A percentile compares a stretch with the other conserved stretches of the same genome.
phyloP scores from a whole-genome alignment of 176 grass and related monocot genomes.

The Carex cristatella region DNA sequence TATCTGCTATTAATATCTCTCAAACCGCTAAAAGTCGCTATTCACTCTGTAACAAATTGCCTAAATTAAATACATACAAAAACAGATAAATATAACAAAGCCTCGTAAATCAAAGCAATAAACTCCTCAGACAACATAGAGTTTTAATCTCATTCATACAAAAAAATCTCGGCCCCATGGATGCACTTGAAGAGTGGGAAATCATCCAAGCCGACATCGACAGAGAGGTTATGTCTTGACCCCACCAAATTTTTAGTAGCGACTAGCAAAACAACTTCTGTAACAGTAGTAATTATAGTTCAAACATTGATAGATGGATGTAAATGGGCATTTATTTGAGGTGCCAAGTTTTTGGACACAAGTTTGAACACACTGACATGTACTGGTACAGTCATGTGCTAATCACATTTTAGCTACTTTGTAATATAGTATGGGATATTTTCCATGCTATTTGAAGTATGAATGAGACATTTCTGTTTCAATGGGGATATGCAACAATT shows the following conservation, averaged over 20 bases:
- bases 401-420: too few relatives aligned
- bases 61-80: background rate
- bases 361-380: background rate
- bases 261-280: background rate
- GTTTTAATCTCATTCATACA: background rate
- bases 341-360: background rate
- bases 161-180: background rate
- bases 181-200: slow-evolving; percentile 20
- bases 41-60: background rate
- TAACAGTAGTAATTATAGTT: background rate
- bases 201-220: slow-evolving; percentile 9
- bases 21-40: background rate
- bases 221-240: slow-evolving; percentile 8
- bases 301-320: background rate
- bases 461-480: background rate
- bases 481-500: background rate
- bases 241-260: background rate
- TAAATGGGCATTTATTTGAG: background rate
- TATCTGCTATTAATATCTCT: background rate
- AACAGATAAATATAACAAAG: background rate
- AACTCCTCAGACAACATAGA: slow-evolving; percentile 19
- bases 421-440: background rate
- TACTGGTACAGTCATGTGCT: background rate
- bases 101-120: background rate
- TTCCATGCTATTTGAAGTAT: background rate